phyloP scores from a whole-genome alignment of 2,329 filamentous ascomycete genomes.

The Mycosphaerella arachidis region DNA sequence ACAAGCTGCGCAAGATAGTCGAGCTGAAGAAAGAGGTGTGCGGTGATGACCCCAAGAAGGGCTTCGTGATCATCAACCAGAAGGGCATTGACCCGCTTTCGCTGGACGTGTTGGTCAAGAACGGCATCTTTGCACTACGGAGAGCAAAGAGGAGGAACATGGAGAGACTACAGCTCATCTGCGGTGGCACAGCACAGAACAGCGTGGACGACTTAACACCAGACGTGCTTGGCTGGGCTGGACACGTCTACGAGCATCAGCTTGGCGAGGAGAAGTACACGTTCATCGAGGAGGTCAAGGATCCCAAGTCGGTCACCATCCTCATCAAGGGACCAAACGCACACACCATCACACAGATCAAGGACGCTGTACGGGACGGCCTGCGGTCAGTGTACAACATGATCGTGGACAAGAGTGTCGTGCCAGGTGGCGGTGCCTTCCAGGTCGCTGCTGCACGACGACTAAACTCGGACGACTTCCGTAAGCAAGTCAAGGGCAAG shows the following conservation, averaged over 20 bases:
- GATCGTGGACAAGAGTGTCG: conserved; percentile 95
- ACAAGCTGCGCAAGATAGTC: conserved; percentile 64
- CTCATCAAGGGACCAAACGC: conserved; percentile 97
- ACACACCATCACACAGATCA: conserved; percentile 95
- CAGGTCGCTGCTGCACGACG: conserved; percentile 88
- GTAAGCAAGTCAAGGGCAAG: conserved; percentile 92
- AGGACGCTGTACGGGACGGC: conserved; percentile 91
- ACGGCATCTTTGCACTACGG: conserved; percentile 89
- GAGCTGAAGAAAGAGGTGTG: conserved; percentile 80
- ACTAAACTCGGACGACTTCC: conserved; percentile 79
- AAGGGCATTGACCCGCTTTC: conserved; percentile 98
- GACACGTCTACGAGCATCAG: conserved; percentile 93
- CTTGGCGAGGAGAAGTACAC: conserved; percentile 99
- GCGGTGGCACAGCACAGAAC: conserved; percentile 88
- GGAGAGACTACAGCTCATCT: conserved; percentile 94
- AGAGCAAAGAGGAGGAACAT: conserved; percentile 98
- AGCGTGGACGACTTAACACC: conserved; percentile 88
- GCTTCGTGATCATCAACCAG: conserved; percentile 97
- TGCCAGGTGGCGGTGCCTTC: conserved; percentile 92
- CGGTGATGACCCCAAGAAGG: conserved; percentile 86
- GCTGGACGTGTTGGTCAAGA: conserved; percentile 93
- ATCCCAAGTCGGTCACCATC: conserved; percentile 94
- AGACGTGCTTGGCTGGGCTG: conserved; percentile 90
- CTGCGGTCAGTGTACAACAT: conserved; percentile 98
- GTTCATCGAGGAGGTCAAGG: conserved; percentile 97